Conservation (phyloP, 169 alveolate genomes). For the Besnoitia besnoiti region DNA sequence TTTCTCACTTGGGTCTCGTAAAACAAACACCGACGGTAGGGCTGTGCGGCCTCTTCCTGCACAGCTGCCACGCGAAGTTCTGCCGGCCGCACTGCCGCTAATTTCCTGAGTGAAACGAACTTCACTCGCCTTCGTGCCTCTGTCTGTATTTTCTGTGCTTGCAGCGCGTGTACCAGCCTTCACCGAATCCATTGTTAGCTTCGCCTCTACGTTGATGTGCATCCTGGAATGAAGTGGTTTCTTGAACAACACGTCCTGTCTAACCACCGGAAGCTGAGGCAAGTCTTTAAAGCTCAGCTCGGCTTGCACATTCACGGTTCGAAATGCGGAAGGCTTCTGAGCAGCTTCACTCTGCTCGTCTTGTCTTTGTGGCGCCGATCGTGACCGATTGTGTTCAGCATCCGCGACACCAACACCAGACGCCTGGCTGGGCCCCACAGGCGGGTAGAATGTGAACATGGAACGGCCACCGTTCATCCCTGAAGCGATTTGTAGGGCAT, state of each 20-base stretch:
- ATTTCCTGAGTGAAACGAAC: not conserved
- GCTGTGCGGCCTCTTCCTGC: not conserved
- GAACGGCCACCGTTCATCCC: not conserved
- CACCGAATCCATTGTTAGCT: not conserved
- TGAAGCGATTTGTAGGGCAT: not conserved
- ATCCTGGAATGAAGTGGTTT: conserved; percentile 9
- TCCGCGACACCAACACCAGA: not conserved
- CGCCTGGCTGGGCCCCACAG: too few relatives aligned
- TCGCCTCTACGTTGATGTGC: not conserved
- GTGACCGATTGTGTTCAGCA: not conserved
- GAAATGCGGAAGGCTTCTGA: not conserved
- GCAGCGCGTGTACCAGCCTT: not conserved
- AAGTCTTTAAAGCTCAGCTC: not conserved
- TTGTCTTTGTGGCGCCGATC: not conserved
- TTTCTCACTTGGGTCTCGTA: not conserved
- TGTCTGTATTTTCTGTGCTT: not conserved
- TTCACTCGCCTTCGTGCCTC: not conserved
- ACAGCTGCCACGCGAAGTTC: not conserved
- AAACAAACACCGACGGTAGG: not conserved
- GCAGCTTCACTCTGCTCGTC: not conserved
- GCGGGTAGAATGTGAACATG: too few relatives aligned
- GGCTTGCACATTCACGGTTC: not conserved
- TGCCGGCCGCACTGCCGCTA: not conserved
- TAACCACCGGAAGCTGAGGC: not conserved
- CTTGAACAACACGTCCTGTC: not conserved